Evolutionary conservation across 257 asterid genomes (phyloP), one percentile per base, ranked within the genome.

Genomic region (Thymus quinquecostatus): DNA sequence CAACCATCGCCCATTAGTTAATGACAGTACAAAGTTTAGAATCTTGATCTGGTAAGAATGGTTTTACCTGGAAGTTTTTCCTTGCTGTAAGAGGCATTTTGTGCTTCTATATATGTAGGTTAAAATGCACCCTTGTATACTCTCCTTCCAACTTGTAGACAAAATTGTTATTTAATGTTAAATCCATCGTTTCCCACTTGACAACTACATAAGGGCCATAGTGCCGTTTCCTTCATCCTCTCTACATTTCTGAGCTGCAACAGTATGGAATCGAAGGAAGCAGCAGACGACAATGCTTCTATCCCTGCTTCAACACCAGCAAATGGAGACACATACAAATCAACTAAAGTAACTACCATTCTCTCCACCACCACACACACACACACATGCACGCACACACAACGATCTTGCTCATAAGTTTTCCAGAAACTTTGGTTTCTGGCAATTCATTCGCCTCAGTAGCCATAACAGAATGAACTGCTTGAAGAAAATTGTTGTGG

Each of bases 291-390:
- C 56, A 51, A 74, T 67, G 64, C 60, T 44, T 65, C 68, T 51
- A 27, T 74, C 57, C 70, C 79, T 2, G 60, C 70, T 59, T 79
- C 75, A 45, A 70, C 77, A 10, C 75, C 83, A 13, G 40, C 59
- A 10, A 57, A 79, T 43, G 69, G 51, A 3, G 10, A 60, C n/a
- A 36, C 64, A 48, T 73, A 78, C 55, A 71, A 41, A 72, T 45
- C 49, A 8, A 6, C 74, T 74, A 64, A 69, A 29, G 79, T 73
- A 73, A 80, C 36, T 57, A 30, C 33, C 60, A 4, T 33, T 29
- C 38, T 61, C 43, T 54, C 53, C 40, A 38, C 49, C 10, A n/a
- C 2, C 8, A 38, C 7, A 59, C 36, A 48, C 2, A 56, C 2
- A 58, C 21, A 13, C 4, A 54, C 7, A 27, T 21, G 10, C 9